phyloP scores from a whole-genome alignment of 306 rosid species.

The Vicia villosa region DNA sequence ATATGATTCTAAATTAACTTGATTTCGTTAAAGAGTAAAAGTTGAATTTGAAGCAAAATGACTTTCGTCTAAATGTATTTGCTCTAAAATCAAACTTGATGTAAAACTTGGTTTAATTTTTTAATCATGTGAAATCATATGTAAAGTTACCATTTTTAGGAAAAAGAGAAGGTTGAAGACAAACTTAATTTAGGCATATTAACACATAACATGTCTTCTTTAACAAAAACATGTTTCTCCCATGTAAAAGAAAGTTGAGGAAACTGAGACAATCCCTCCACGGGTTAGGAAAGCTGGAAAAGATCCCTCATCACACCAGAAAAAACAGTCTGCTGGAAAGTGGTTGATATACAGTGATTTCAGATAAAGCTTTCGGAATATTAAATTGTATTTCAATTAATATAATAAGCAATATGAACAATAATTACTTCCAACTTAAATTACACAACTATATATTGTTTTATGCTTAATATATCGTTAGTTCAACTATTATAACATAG shows the following conservation, averaged over 20 bases:
- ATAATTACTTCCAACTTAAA: no score
- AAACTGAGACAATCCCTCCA: background rate
- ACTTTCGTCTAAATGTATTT: background rate
- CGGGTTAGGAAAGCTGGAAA: background rate
- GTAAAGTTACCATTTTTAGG: background rate
- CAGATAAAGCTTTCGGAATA: no score
- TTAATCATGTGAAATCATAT: background rate
- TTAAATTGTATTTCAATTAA: no score
- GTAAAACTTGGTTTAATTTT: background rate
- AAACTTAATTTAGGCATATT: background rate
- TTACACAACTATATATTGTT: no score
- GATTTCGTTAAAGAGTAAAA: background rate
- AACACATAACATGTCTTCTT: background rate
- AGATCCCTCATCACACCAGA: background rate
- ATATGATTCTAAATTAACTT: background rate
- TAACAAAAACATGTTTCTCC: background rate
- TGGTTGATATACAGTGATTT: no score
- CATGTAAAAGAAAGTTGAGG: background rate
- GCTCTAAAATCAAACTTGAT: background rate
- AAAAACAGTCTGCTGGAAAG: background rate
- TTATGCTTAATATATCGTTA: no score
- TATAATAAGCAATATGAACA: no score
- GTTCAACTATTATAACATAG: no score
- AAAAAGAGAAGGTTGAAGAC: background rate
- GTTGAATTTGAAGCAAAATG: background rate